phyloP scores from a whole-genome alignment of 73 alveolate genomes.

The Stentor coeruleus region DNA sequence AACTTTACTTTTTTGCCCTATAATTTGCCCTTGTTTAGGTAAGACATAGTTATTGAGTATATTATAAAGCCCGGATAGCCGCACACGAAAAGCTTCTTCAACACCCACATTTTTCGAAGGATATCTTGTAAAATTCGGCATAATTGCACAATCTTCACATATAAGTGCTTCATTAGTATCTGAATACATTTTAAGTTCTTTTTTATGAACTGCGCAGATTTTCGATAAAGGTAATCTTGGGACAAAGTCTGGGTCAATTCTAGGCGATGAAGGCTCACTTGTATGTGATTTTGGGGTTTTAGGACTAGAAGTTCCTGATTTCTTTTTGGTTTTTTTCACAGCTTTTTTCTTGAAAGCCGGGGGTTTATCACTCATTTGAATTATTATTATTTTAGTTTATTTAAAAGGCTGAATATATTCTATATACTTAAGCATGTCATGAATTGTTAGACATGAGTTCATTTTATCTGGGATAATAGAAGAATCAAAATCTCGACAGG shows the following conservation, averaged over 20 bases:
- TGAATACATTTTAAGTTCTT: constrained; percentile 16
- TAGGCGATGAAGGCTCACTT: constrained; percentile 8
- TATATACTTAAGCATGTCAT: neutral
- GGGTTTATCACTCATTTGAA: constrained; percentile 25
- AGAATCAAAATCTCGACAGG: neutral
- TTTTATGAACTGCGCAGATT: neutral
- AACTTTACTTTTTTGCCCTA: neutral
- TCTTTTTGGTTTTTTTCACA: constrained; percentile 3
- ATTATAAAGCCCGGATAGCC: neutral
- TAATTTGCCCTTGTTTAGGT: neutral
- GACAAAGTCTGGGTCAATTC: neutral
- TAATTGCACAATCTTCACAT: constrained; percentile 25
- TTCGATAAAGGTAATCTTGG: neutral
- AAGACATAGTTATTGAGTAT: neutral
- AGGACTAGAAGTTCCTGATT: neutral
- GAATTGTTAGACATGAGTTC: neutral
- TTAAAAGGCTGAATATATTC: too few species aligned
- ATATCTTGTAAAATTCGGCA: neutral
- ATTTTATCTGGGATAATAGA: neutral
- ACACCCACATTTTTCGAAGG: neutral
- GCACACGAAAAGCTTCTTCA: constrained; percentile 6
- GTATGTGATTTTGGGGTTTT: constrained; percentile 3
- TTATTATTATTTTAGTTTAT: too few species aligned
- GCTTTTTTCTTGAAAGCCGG: constrained; percentile 9
- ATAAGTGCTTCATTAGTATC: constrained; percentile 13